phyloP scores from a whole-genome alignment of 2,329 filamentous ascomycete genomes.

The Penicillium sp. region DNA sequence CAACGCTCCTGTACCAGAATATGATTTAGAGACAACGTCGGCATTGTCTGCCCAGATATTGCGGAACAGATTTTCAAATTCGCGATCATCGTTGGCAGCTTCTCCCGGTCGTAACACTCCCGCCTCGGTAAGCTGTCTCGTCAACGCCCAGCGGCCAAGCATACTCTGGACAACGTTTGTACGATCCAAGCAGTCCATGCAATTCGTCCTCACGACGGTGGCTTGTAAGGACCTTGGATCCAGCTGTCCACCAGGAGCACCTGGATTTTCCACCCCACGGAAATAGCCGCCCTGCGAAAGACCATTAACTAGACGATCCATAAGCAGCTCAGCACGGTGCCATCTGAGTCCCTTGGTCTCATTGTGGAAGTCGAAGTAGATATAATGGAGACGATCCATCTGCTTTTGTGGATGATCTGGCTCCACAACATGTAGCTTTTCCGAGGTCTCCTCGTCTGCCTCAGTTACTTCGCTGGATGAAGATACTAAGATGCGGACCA shows the following conservation, averaged over 20 bases:
- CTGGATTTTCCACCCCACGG: conserved; percentile 84
- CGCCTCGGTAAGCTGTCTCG: conserved; percentile 83
- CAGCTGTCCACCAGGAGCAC: conserved; percentile 69
- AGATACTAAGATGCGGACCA: conserved; percentile 77
- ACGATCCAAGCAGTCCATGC: conserved; percentile 98
- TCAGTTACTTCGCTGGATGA: conserved; percentile 69
- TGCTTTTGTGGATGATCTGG: conserved; percentile 62
- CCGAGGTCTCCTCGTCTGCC: conserved; percentile 68
- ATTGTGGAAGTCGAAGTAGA: conserved; percentile 98
- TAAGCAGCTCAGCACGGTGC: conserved; percentile 85
- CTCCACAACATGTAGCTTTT: conserved; percentile 83
- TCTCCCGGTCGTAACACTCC: conserved; percentile 78
- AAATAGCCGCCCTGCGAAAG: conserved; percentile 87
- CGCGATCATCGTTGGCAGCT: conserved; percentile 76
- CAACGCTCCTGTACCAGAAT: conserved; percentile 94
- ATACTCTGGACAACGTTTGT: conserved; percentile 99
- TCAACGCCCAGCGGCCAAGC: conserved; percentile 86
- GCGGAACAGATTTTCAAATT: conserved; percentile 90
- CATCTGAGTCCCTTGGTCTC: conserved; percentile 95
- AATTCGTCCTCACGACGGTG: conserved; percentile 94
- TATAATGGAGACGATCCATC: conserved; percentile 87
- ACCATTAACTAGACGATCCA: conserved; percentile 79
- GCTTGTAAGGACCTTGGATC: conserved; percentile 83
- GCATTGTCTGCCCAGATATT: conserved; percentile 99
- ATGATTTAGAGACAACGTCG: conserved; percentile 88